phyloP scores from a whole-genome alignment of 176 grass and related monocot species.

The Triticum urartu region DNA sequence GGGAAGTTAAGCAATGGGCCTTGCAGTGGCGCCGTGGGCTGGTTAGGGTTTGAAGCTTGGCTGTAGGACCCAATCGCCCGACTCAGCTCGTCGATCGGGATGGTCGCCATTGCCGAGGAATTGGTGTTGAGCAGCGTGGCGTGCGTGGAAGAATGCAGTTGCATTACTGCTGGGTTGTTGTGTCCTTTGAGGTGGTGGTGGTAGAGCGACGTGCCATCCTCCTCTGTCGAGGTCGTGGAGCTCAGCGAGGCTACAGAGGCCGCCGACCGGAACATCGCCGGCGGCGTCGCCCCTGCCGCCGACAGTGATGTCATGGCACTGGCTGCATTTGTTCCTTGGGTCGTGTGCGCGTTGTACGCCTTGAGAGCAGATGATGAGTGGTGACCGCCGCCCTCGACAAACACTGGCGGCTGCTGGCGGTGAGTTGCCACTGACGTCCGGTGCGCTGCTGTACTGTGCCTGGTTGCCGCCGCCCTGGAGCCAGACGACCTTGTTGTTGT shows the following conservation, averaged over 20 bases:
- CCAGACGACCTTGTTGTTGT: conserved; percentile 41
- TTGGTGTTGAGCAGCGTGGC: conserved; percentile 43
- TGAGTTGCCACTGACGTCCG: conserved; percentile 14
- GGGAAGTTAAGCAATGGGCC: conserved; percentile 52
- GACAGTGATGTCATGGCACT: conserved; percentile 1
- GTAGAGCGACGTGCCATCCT: conserved; percentile 59
- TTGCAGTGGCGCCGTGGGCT: conserved; percentile 36
- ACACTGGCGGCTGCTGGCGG: conserved; percentile 34
- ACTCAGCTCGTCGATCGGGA: conserved; percentile 72
- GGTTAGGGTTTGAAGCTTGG: conserved; percentile 36
- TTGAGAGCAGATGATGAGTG: conserved; percentile 38
- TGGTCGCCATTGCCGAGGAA: conserved; percentile 49
- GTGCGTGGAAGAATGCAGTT: conserved; percentile 31
- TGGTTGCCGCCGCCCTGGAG: conserved; percentile 31
- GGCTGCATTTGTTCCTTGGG: conserved; percentile 10
- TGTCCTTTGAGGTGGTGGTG: conserved; percentile 35
- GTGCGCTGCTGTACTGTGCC: conserved; percentile 9
- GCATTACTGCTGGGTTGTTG: conserved; percentile 24
- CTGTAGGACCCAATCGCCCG: conserved; percentile 54
- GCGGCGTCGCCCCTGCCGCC: background rate
- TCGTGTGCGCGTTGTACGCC: background rate
- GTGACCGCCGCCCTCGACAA: conserved; percentile 24
- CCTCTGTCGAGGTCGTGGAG: conserved; percentile 81
- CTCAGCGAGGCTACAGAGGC: conserved; percentile 54
- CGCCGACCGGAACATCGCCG: conserved; percentile 42